phyloP scores from a whole-genome alignment of 1,284 basidiomycete species.

The Papiliotrema laurentii region DNA sequence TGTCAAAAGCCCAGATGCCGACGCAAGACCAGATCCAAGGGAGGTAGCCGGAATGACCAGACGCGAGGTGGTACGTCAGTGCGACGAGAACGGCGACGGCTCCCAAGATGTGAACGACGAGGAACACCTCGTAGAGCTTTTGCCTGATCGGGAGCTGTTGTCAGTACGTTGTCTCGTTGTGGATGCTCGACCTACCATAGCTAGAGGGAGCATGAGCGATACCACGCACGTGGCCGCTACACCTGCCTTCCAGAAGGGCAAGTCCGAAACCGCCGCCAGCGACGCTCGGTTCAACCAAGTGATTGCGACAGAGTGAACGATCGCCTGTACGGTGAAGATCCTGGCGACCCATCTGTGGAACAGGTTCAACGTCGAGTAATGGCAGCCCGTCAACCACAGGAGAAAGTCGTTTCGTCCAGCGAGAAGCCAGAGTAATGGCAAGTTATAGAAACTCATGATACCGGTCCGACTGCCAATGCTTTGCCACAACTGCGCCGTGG shows the following conservation, averaged over 20 bases:
- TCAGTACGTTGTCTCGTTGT: background rate
- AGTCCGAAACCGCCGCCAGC: background rate
- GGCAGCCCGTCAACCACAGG: slow-evolving; percentile 25
- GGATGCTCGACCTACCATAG: background rate
- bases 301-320: slow-evolving; percentile 23
- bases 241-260: slow-evolving; percentile 33
- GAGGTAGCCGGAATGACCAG: slow-evolving; percentile 7
- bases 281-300: slow-evolving; percentile 2
- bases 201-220: slow-evolving; percentile 1
- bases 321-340: slow-evolving; percentile 22
- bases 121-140: slow-evolving; percentile 29
- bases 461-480: slow-evolving; percentile 30
- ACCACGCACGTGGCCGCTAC: slow-evolving; percentile 12
- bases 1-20: slow-evolving; percentile 18
- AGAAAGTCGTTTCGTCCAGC: slow-evolving; percentile 37
- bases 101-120: slow-evolving; percentile 30
- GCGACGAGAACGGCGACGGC: slow-evolving; percentile 29
- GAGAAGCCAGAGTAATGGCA: slow-evolving; percentile 37
- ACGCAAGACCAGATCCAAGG: slow-evolving; percentile 8
- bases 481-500: slow-evolving; percentile 3
- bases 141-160: slow-evolving; percentile 8
- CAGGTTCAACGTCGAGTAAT: slow-evolving; percentile 34
- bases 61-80: slow-evolving; percentile 29
- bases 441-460: slow-evolving; percentile 23
- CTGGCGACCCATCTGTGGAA: slow-evolving; percentile 43